phyloP scores from a whole-genome alignment of 331 rosid species.

The Erythrophleum ivorense region DNA sequence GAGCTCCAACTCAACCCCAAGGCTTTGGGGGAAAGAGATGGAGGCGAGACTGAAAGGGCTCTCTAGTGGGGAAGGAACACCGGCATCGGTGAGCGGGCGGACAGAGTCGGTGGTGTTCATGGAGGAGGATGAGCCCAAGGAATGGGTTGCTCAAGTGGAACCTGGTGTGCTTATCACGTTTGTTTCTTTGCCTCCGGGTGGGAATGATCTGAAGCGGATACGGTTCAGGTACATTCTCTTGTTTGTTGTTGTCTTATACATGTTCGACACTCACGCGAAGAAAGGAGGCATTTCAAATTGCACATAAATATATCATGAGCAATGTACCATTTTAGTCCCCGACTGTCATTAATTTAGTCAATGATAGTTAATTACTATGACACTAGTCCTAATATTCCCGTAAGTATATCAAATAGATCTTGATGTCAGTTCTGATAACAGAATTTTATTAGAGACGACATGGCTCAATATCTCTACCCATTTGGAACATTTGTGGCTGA shows the following conservation, averaged over 20 bases:
- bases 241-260: conserved; percentile 32
- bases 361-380: background rate
- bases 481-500: background rate
- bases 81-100: conserved; percentile 92
- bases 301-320: background rate
- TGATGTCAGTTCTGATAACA: background rate
- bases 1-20: conserved; percentile 87
- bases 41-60: conserved; percentile 77
- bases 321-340: background rate
- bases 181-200: conserved; percentile 85
- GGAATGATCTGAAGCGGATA: conserved; percentile 87
- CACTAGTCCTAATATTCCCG: background rate
- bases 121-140: conserved; percentile 91
- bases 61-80: conserved; percentile 92
- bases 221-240: conserved; percentile 76
- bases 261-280: too few relatives aligned
- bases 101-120: conserved; percentile 78
- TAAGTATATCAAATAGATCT: background rate
- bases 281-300: background rate
- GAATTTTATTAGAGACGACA: background rate
- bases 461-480: background rate
- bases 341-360: background rate
- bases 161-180: conserved; percentile 95
- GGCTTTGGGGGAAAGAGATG: conserved; percentile 89
- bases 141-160: conserved; percentile 94